Base-by-base conservation (phyloP, 371 early-diverging fungal genomes). In the Mortierella polycephala region DNA sequence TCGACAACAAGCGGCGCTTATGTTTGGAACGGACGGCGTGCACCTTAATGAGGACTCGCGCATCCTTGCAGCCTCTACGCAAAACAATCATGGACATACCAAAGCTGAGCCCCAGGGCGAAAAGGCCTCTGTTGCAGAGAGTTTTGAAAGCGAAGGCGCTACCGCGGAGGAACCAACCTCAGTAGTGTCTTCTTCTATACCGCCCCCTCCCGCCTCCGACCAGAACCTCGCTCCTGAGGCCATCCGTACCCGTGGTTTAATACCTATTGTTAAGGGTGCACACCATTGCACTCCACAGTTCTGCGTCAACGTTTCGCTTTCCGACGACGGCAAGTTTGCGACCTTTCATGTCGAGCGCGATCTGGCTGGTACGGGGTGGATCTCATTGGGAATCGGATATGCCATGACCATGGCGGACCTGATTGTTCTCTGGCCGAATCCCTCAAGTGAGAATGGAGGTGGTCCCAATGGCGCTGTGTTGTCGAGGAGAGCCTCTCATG, bases 401-500 rank as follows among this genome's bases (percentile, higher is more conserved):
- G 77, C 77, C 37, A 77, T 77, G 77, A 77, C 77, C 7, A 62
- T 58, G 39, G 77, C 77, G 2, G 77, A 77, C 46, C 54, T 77
- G n/a, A 49, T 77, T 44, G 62, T 77, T 44, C 47, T 77, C 20
- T 77, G 77, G 77, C 77, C 77, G 37, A 60, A 60, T 42, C 45
- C 50, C 0, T 20, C 54, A 44, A n/a, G 63, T 8, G 18, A 44
- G 30, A 45, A 50, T 3, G 57, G 58, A 18, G 62, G 71, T n/a
- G 66, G 67, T 11, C 66, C 62, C 20, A 69, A 65, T 9, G 77
- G 77, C 12, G 72, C 69, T 4, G 52, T 58, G 18, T 53, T 77
- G 11, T 77, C 77, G 2, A 63, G 77, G 18, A 40, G 77, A 11
- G 62, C 65, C 7, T 63, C 64, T n/a, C 77, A 77, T 40, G 67